Evolutionary conservation across 179 eudicot genomes (phyloP).

Genomic region (Drosera spatulata): DNA sequence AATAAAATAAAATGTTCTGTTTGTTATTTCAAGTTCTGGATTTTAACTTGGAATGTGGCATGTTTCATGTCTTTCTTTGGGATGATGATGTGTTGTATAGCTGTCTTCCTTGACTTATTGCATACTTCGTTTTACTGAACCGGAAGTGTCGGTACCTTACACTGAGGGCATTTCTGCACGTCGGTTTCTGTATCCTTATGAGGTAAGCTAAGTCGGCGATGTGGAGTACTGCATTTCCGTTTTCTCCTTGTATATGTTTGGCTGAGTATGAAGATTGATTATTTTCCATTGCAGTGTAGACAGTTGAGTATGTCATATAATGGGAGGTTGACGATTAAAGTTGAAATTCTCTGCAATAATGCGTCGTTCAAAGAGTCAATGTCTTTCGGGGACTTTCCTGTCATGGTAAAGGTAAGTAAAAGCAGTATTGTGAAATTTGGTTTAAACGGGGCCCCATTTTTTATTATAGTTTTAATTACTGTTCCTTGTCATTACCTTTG

Average conservation of each 20-base stretch:
- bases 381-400: conserved; percentile 64
- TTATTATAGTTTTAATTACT: neutral
- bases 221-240: neutral
- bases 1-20: too few species aligned
- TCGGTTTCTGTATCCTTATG: conserved; percentile 53
- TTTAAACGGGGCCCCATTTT: neutral
- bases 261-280: neutral
- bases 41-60: too few species aligned
- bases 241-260: neutral
- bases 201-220: conserved; percentile 23
- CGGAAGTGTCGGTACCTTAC: conserved; percentile 38
- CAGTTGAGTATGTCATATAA: conserved; percentile 74
- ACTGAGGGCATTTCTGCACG: conserved; percentile 35
- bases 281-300: conserved; percentile 58
- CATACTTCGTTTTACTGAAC: conserved; percentile 54
- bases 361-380: conserved; percentile 43
- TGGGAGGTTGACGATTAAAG: conserved; percentile 47
- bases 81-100: neutral
- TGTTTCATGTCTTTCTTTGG: neutral
- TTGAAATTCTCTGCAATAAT: conserved; percentile 55
- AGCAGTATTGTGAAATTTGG: neutral
- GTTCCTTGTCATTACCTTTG: conserved; percentile 2
- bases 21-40: too few species aligned
- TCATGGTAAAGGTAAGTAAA: conserved; percentile 71
- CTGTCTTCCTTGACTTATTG: conserved; percentile 43